phyloP scores from a whole-genome alignment of 345 rosid genomes.

The Syzygium jambos region DNA sequence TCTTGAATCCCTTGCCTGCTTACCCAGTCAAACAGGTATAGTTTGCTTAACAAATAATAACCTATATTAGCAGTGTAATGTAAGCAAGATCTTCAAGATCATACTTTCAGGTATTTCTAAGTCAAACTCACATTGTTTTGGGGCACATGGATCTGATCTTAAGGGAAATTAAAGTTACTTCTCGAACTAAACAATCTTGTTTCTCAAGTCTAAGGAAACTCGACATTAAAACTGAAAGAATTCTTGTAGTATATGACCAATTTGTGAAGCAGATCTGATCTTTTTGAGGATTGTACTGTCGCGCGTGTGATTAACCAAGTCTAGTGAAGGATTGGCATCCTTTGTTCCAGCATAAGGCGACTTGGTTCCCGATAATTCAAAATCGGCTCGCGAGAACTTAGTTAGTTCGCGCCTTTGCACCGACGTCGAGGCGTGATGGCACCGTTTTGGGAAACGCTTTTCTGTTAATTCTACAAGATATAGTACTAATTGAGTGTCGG shows the following conservation, averaged over 20 bases:
- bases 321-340: not conserved
- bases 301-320: not conserved
- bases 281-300: not conserved
- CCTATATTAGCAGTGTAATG: not conserved
- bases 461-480: not conserved
- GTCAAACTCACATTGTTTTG: not conserved
- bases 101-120: not conserved
- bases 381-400: not conserved
- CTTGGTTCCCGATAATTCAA: not conserved
- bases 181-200: not conserved
- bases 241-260: not conserved
- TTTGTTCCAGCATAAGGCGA: not conserved
- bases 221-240: not conserved
- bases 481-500: not conserved
- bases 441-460: not conserved
- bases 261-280: not conserved
- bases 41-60: not conserved
- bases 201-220: not conserved
- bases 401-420: not conserved
- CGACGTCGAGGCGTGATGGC: not conserved
- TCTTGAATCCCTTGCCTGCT: conserved; percentile 46
- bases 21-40: conserved; percentile 45
- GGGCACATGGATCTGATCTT: not conserved
- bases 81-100: not conserved
- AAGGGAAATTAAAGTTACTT: not conserved